These are phyloP conservation scores for Dorcoceras hygrometricum DNA, from an alignment of 257 asterid species.

Conservation along the genomic window DNA sequence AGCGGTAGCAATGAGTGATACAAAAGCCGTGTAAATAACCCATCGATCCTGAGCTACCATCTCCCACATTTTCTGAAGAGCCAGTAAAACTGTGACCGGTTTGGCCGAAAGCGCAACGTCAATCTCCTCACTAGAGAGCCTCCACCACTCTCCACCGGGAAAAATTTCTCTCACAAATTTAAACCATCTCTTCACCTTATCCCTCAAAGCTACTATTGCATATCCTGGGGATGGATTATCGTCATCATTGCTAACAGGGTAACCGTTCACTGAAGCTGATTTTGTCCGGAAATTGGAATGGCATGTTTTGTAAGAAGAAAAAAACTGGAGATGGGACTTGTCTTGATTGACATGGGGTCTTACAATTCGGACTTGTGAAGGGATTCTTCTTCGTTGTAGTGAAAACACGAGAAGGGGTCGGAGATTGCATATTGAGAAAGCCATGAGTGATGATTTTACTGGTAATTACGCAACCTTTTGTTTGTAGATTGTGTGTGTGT, in stretches of 20 bases:
- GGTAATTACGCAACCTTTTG: background rate
- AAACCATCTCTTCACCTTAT: slow-evolving; percentile 54
- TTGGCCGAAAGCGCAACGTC: slow-evolving; percentile 52
- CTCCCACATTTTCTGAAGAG: slow-evolving; percentile 83
- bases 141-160: slow-evolving; percentile 97
- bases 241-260: slow-evolving; percentile 34
- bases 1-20: slow-evolving; percentile 70
- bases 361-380: slow-evolving; percentile 11
- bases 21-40: slow-evolving; percentile 71
- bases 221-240: slow-evolving; percentile 14
- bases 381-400: slow-evolving; percentile 22
- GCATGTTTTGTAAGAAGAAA: slow-evolving; percentile 26
- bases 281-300: slow-evolving; percentile 35
- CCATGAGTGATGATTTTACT: slow-evolving; percentile 28
- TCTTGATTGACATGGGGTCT: slow-evolving; percentile 20
- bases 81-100: slow-evolving; percentile 84
- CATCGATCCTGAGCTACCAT: slow-evolving; percentile 78
- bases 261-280: slow-evolving; percentile 59
- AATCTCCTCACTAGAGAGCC: slow-evolving; percentile 52
- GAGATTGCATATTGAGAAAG: slow-evolving; percentile 36
- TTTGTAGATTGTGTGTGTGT: too few species aligned
- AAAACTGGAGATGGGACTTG: slow-evolving; percentile 26
- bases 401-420: slow-evolving; percentile 36
- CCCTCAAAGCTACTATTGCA: slow-evolving; percentile 32
- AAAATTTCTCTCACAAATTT: slow-evolving; percentile 38